These are phyloP conservation scores for Strombidium stylifer DNA, from an alignment of 73 alveolate genomes.

Conservation along the genomic window DNA sequence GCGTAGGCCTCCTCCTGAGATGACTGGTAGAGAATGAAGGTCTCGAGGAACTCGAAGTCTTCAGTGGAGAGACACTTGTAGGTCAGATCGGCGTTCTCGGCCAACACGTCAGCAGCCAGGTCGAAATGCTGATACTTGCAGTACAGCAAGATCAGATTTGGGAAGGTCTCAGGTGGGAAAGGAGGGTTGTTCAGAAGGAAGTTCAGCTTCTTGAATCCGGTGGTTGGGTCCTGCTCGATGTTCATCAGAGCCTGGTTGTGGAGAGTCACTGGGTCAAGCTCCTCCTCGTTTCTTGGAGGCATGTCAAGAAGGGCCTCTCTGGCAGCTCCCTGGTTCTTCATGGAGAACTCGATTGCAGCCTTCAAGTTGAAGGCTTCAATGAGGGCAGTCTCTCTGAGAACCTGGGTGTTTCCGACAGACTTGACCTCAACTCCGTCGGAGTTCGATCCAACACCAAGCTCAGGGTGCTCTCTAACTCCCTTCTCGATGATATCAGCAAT, in stretches of 20 bases:
- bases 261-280: slow-evolving; percentile 98
- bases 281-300: slow-evolving; percentile 99
- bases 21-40: slow-evolving; percentile 91
- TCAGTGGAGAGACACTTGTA: slow-evolving; percentile 86
- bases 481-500: slow-evolving; percentile 98
- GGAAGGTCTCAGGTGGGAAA: slow-evolving; percentile 98
- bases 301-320: slow-evolving; percentile 98
- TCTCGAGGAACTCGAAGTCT: slow-evolving; percentile 95
- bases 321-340: slow-evolving; percentile 96
- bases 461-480: slow-evolving; percentile 99
- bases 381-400: slow-evolving; percentile 96
- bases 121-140: slow-evolving; percentile 97
- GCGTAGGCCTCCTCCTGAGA: slow-evolving; percentile 98
- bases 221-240: slow-evolving; percentile 97
- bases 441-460: slow-evolving; percentile 96
- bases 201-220: slow-evolving; percentile 93
- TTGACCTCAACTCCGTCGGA: slow-evolving; percentile 95
- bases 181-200: slow-evolving; percentile 94
- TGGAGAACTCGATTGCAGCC: slow-evolving; percentile 97
- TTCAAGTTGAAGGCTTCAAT: slow-evolving; percentile 98
- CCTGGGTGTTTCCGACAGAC: slow-evolving; percentile 97
- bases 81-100: slow-evolving; percentile 96
- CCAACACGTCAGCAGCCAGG: slow-evolving; percentile 95
- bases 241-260: slow-evolving; percentile 98
- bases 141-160: slow-evolving; percentile 93